Conservation (phyloP, 495 filamentous ascomycete species). For the Annulohypoxylon nitens region DNA sequence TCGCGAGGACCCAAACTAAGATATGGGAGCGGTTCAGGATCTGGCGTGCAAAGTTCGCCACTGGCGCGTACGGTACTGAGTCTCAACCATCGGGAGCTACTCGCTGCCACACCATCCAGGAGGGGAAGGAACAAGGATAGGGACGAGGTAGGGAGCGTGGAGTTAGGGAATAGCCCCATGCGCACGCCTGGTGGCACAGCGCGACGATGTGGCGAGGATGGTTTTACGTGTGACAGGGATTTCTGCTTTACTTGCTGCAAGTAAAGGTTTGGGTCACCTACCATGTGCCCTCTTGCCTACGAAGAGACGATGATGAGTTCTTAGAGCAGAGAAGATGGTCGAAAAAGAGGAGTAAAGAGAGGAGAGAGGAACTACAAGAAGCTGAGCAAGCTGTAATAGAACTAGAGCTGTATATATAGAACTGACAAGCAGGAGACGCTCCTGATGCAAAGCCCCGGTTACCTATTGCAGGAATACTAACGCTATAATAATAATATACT, state of each 20-base stretch:
- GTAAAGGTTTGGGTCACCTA: neutral
- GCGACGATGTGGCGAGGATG: conserved; percentile 61
- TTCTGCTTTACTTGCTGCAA: conserved; percentile 64
- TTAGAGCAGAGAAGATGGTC: neutral
- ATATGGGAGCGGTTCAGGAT: neutral
- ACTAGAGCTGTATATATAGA: neutral
- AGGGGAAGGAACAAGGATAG: neutral
- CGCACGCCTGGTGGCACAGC: conserved; percentile 58
- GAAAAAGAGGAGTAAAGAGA: neutral
- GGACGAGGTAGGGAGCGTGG: neutral
- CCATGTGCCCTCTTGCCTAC: neutral
- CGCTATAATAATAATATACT: conserved; percentile 14
- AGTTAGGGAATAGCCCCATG: conserved; percentile 45
- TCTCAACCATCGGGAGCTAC: conserved; percentile 8
- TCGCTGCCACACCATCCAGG: conserved; percentile 35
- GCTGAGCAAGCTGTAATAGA: neutral
- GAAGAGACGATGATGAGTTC: neutral
- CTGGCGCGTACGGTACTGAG: conserved; percentile 34
- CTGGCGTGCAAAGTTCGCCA: conserved; percentile 43
- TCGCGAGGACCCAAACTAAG: conserved; percentile 21
- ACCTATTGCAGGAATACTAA: neutral
- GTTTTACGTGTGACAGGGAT: conserved; percentile 60
- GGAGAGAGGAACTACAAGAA: neutral
- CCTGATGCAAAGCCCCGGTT: neutral
- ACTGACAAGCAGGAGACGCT: neutral